phyloP scores from a whole-genome alignment of 2,329 filamentous ascomycete genomes.

The Dissoconium aciculare region DNA sequence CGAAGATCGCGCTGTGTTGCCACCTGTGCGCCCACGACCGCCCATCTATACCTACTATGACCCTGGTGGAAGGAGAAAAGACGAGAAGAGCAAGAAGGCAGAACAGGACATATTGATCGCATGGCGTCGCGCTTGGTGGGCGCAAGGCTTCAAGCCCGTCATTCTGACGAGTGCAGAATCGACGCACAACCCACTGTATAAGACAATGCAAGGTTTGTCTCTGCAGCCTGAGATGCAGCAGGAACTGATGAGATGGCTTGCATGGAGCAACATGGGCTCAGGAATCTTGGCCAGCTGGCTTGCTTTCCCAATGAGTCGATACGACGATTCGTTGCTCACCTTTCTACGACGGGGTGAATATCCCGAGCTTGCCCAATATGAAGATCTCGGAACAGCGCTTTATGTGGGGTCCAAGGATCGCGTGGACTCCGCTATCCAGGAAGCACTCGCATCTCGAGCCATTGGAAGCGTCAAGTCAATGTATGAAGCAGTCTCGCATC shows the following conservation, averaged over 20 bases:
- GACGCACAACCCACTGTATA: slow-evolving; percentile 65
- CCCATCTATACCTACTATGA: slow-evolving; percentile 90
- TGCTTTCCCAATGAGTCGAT: slow-evolving; percentile 69
- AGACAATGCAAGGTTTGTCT: slow-evolving; percentile 49
- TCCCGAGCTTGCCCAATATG: slow-evolving; percentile 57
- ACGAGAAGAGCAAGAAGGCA: slow-evolving; percentile 50
- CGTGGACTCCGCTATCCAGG: slow-evolving; percentile 29
- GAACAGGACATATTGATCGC: slow-evolving; percentile 67
- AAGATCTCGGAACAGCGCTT: slow-evolving; percentile 54
- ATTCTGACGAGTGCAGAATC: slow-evolving; percentile 70
- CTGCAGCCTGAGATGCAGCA: slow-evolving; percentile 47
- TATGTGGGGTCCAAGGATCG: slow-evolving; percentile 52
- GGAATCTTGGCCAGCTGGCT: slow-evolving; percentile 67
- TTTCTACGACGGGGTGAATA: slow-evolving; percentile 65
- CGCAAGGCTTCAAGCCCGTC: slow-evolving; percentile 74
- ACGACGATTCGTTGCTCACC: slow-evolving; percentile 55
- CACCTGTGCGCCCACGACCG: slow-evolving; percentile 54
- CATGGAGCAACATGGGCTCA: slow-evolving; percentile 81
- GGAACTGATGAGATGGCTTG: slow-evolving; percentile 73
- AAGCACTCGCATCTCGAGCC: slow-evolving; percentile 29
- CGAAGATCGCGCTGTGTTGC: slow-evolving; percentile 68
- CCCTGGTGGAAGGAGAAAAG: slow-evolving; percentile 42
- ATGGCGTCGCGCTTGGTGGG: slow-evolving; percentile 93
- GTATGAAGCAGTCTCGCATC: slow-evolving; percentile 43
- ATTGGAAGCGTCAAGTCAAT: slow-evolving; percentile 50